phyloP scores from a whole-genome alignment of 257 asterid species.

The Gardenia jasminoides region DNA sequence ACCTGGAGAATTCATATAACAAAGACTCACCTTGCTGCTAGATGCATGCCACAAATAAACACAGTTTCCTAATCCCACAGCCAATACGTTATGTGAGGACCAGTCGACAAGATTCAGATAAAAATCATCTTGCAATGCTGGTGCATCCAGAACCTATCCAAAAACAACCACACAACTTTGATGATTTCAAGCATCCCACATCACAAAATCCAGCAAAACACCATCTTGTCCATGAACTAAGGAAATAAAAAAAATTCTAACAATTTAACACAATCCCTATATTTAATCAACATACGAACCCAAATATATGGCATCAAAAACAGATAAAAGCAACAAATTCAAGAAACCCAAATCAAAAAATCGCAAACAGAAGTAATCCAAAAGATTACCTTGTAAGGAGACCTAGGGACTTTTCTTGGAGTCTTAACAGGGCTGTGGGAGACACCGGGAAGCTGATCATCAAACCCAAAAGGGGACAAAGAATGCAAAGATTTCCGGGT shows the following conservation, averaged over 20 bases:
- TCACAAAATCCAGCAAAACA: neutral
- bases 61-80: conserved; percentile 90
- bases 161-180: neutral
- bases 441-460: conserved; percentile 79
- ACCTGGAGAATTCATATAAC: neutral
- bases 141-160: conserved; percentile 88
- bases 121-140: conserved; percentile 91
- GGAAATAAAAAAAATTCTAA: neutral
- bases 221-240: neutral
- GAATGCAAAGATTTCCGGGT: conserved; percentile 60
- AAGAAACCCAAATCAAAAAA: conserved; percentile 13
- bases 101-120: conserved; percentile 95
- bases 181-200: neutral
- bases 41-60: conserved; percentile 96
- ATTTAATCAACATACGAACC: neutral
- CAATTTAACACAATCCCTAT: neutral
- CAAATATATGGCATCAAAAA: neutral
- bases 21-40: conserved; percentile 75
- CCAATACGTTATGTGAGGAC: conserved; percentile 84
- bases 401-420: conserved; percentile 77
- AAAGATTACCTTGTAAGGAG: conserved; percentile 72
- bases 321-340: conserved; percentile 2
- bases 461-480: conserved; percentile 71
- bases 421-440: conserved; percentile 73
- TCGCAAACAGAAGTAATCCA: neutral